phyloP scores from a whole-genome alignment of 768 basidiomycete genomes.

The Mycena rebaudengoi region DNA sequence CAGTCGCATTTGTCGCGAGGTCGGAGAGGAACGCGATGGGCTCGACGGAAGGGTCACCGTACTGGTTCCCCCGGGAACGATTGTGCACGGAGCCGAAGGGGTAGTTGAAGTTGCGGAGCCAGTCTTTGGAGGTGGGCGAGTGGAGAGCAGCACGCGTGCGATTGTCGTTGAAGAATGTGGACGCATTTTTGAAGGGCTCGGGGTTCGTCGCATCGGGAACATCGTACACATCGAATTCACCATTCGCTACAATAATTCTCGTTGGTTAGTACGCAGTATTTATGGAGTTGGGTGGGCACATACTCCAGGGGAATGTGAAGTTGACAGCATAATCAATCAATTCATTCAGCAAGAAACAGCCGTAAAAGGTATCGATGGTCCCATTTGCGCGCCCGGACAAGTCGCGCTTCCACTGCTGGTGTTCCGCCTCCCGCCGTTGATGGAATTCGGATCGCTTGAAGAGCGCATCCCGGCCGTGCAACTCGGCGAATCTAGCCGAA shows the following conservation, averaged over 20 bases:
- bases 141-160: slow-evolving; percentile 56
- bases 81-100: slow-evolving; percentile 23
- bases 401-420: slow-evolving; percentile 27
- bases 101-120: slow-evolving; percentile 27
- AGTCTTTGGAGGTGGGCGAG: slow-evolving; percentile 52
- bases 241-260: slow-evolving; percentile 10
- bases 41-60: slow-evolving; percentile 35
- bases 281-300: not conserved
- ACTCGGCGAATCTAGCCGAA: slow-evolving; percentile 6
- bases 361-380: slow-evolving; percentile 47
- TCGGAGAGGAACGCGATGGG: slow-evolving; percentile 57
- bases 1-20: slow-evolving; percentile 55
- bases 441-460: slow-evolving; percentile 9
- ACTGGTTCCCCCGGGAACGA: slow-evolving; percentile 9
- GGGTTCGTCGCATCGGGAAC: slow-evolving; percentile 52
- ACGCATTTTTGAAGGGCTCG: slow-evolving; percentile 29
- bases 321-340: slow-evolving; percentile 63
- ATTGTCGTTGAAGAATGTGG: slow-evolving; percentile 39
- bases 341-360: slow-evolving; percentile 58
- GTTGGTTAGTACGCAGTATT: not conserved
- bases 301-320: slow-evolving; percentile 50
- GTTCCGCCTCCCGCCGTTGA: slow-evolving; percentile 1
- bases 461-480: slow-evolving; percentile 7
- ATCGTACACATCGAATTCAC: slow-evolving; percentile 36
- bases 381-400: slow-evolving; percentile 46